Evolutionary conservation across 2,329 filamentous ascomycete species (phyloP), one percentile per base, ranked within the genome.

Genomic region (Ophiocordyceps robertsii): DNA sequence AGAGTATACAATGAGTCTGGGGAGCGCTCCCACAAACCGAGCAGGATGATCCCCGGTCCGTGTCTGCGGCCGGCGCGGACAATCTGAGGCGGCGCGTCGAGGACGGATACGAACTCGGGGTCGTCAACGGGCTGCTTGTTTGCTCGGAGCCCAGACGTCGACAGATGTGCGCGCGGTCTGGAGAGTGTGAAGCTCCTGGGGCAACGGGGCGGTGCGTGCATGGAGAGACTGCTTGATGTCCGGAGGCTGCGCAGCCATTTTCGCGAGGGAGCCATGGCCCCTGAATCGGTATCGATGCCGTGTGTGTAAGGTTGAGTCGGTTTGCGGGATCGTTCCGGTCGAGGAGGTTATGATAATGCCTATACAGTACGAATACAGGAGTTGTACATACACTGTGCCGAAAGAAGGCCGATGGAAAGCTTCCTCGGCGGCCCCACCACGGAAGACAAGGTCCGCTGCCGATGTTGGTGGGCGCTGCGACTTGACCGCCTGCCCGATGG

Each of bases 1-100:
- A 36, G n/a, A 10, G 14, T 9, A 36, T 19, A 4, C 3, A 8
- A 35, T n/a, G 32, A 36, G 16, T 36, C 5, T n/a, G 4, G 33
- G 33, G n/a, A n/a, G 33, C 4, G 9, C 14, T 16, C 5, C 16
- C 19, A 40, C 57, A 32, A 62, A 84, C 80, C 78, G 11, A 95
- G 75, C 46, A 95, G 70, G 31, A 92, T 77, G 10, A 95, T 71
- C 0, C 88, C 88, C 0, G 81, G 80, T 1, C 86, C 85, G 67
- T 95, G 88, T 32, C 64, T 69, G 52, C 77, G 73, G 40, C 84
- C 80, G 38, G 78, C 68, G 38, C 87, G 84, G 32, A 96, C 82
- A 30, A 95, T 75, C 51, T 77, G 74, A 0, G 89, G 77, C 1
- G 90, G 88, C 46, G 84, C 82, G 65, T 98, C 90, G 50, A 95